These are phyloP conservation scores for Lentinula edodes DNA, from an alignment of 768 basidiomycete species.

Conservation along the genomic window DNA sequence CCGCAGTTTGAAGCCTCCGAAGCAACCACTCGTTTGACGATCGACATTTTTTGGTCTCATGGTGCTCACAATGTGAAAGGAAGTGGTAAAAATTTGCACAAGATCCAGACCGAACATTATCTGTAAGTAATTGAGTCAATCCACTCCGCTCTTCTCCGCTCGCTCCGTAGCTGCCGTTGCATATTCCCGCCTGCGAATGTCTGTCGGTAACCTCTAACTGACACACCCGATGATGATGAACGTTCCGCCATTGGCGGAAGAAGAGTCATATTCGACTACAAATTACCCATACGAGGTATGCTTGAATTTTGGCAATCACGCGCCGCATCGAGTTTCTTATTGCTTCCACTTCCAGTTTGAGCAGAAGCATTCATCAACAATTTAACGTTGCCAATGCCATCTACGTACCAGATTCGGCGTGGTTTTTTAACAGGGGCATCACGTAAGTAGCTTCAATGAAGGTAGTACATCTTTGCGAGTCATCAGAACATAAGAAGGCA, in stretches of 20 bases:
- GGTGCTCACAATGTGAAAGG: neutral
- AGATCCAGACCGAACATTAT: neutral
- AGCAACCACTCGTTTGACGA: conserved; percentile 26
- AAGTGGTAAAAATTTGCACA: neutral
- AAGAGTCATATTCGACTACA: neutral
- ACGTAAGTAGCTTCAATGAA: too few species aligned
- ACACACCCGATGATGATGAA: neutral
- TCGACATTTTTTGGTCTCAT: neutral
- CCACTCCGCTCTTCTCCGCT: neutral
- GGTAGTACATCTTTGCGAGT: too few species aligned
- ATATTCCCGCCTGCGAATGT: neutral
- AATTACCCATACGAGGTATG: neutral
- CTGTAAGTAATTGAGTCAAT: neutral
- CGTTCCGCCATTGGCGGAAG: neutral
- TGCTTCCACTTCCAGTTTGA: too few species aligned
- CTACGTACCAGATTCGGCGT: too few species aligned
- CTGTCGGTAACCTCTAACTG: neutral
- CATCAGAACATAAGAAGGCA: too few species aligned
- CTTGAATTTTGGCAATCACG: too few species aligned
- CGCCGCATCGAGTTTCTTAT: too few species aligned
- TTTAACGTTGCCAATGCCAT: too few species aligned
- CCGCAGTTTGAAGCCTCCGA: conserved; percentile 19
- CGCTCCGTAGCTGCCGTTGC: neutral
- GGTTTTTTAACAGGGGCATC: too few species aligned
- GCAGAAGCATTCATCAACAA: too few species aligned